Conservation (phyloP, 306 rosid species). For the Myrica gale region DNA sequence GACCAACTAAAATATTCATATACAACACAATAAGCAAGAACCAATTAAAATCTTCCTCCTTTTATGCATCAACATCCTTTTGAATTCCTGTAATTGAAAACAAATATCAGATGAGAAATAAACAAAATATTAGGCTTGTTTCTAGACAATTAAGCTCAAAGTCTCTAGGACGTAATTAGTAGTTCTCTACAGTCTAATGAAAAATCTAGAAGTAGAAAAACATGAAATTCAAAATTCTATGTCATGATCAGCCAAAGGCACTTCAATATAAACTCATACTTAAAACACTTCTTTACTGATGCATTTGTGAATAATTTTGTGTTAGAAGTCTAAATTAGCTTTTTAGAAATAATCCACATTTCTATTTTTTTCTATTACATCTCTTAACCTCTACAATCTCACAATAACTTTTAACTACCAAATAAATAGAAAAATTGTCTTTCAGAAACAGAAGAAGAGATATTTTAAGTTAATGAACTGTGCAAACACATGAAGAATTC, state of each 20-base stretch:
- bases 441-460: neutral
- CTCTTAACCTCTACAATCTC: neutral
- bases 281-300: neutral
- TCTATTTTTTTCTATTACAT: neutral
- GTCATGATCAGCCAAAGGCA: conserved; percentile 17
- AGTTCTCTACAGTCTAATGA: no score
- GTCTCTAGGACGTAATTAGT: no score
- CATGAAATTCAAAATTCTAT: conserved; percentile 59
- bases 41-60: no score
- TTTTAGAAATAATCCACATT: neutral
- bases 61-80: no score
- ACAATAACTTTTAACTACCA: neutral
- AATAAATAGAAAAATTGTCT: neutral
- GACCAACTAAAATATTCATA: no score
- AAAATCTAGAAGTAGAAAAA: no score
- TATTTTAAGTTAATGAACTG: neutral
- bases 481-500: neutral
- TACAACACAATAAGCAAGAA: no score
- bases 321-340: neutral
- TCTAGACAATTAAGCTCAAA: no score
- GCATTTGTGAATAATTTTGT: neutral
- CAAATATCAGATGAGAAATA: no score
- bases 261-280: conserved; percentile 18
- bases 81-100: no score
- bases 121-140: no score